Percentiles rank a stretch among this genome's conserved stretches.
Conservation (phyloP, 495 filamentous ascomycete genomes). For the Talaromyces thailandensis region DNA sequence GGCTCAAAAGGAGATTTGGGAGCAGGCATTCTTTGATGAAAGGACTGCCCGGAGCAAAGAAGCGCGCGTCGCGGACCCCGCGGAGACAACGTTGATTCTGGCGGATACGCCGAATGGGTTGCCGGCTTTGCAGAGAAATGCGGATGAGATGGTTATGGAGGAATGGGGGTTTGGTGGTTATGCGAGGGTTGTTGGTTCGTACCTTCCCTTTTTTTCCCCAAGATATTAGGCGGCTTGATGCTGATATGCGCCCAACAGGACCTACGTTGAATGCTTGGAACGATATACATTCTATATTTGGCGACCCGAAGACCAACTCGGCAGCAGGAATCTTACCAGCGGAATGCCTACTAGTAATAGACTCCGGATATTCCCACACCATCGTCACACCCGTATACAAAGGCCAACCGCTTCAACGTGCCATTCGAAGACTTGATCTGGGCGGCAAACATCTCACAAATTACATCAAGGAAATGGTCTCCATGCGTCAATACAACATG, state of each 20-base stretch:
- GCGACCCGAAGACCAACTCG: conserved; percentile 23
- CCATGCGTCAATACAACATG: conserved; percentile 88
- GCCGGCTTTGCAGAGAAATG: conserved; percentile 70
- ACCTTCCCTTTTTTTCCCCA: not conserved
- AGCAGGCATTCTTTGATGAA: conserved; percentile 75
- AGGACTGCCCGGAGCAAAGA: conserved; percentile 45
- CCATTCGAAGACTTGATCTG: conserved; percentile 78
- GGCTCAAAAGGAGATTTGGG: conserved; percentile 92
- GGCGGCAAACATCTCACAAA: conserved; percentile 95
- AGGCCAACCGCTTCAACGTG: conserved; percentile 70
- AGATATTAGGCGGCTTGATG: not conserved
- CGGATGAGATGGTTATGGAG: conserved; percentile 95
- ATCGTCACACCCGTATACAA: conserved; percentile 81
- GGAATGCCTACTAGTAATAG: conserved; percentile 80
- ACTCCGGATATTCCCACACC: conserved; percentile 89
- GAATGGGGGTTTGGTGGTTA: conserved; percentile 93
- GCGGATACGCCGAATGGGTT: conserved; percentile 89
- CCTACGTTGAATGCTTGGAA: conserved; percentile 79
- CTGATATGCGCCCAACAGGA: conserved; percentile 27
- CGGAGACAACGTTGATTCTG: conserved; percentile 71
- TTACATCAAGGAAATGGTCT: conserved; percentile 81
- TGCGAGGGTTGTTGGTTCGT: conserved; percentile 54
- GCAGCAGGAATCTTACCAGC: conserved; percentile 42
- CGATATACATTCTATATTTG: conserved; percentile 58
- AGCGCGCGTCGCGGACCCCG: conserved; percentile 39